Conservation (phyloP, 306 rosid genomes). For the Cicer bijugum region DNA sequence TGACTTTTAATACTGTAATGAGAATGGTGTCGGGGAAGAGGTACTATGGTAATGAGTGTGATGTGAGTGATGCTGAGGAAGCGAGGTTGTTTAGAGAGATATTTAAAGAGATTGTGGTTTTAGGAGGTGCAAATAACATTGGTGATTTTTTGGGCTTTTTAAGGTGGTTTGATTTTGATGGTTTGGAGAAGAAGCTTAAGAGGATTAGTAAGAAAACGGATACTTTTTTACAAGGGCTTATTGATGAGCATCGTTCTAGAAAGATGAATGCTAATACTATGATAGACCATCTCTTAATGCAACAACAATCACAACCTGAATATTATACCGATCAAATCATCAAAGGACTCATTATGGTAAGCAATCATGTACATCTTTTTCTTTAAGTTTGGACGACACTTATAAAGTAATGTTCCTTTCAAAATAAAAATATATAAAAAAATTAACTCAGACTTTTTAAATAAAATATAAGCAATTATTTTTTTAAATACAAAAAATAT, state of each 20-base stretch:
- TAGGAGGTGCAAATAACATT: slow-evolving; percentile 46
- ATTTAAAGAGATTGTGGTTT: neutral
- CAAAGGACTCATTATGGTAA: slow-evolving; percentile 57
- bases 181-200: slow-evolving; percentile 41
- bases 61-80: slow-evolving; percentile 48
- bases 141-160: slow-evolving; percentile 53
- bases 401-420: too few relatives aligned
- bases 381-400: too few relatives aligned
- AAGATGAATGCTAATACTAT: slow-evolving; percentile 39
- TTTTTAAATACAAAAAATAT: too few relatives aligned
- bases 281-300: slow-evolving; percentile 55
- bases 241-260: slow-evolving; percentile 55
- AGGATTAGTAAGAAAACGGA: slow-evolving; percentile 41
- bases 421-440: too few relatives aligned
- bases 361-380: neutral
- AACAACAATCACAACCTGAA: slow-evolving; percentile 51
- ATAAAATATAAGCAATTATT: too few relatives aligned
- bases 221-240: slow-evolving; percentile 53
- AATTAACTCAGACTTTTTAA: too few relatives aligned
- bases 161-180: slow-evolving; percentile 49
- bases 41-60: slow-evolving; percentile 50
- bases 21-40: slow-evolving; percentile 66
- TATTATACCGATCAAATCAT: slow-evolving; percentile 54
- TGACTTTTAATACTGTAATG: slow-evolving; percentile 60
- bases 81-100: slow-evolving; percentile 47